Conservation (phyloP, 331 rosid species). For the Acacia concinna region DNA sequence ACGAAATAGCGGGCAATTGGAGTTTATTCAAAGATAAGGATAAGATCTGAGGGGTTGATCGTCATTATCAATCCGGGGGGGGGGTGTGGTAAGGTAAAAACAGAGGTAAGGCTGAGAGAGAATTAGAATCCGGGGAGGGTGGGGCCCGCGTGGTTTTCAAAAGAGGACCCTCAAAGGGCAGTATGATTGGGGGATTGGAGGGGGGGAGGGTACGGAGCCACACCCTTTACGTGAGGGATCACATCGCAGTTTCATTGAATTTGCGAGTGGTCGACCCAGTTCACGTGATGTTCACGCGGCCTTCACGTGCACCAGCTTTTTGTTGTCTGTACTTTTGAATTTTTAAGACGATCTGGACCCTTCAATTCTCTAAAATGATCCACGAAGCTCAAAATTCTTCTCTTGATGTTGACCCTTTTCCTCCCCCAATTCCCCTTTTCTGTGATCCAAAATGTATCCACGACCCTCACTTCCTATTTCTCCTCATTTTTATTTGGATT, state of each 20-base stretch:
- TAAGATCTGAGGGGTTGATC: background rate
- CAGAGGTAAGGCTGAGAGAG: background rate
- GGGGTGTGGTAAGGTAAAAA: too few relatives aligned
- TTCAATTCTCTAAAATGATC: slow-evolving; percentile 2
- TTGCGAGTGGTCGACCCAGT: slow-evolving; percentile 7
- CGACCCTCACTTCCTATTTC: background rate
- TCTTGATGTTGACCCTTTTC: background rate
- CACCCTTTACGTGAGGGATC: slow-evolving; percentile 24
- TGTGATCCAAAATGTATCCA: background rate
- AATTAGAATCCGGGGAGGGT: slow-evolving; percentile 22
- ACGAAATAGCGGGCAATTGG: background rate
- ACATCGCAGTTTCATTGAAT: background rate
- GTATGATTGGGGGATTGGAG: background rate
- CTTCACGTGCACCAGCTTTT: slow-evolving; percentile 44
- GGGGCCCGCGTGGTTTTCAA: slow-evolving; percentile 12
- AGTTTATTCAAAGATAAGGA: slow-evolving; percentile 1
- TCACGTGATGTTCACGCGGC: slow-evolving; percentile 44
- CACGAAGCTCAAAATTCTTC: background rate
- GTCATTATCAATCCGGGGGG: background rate
- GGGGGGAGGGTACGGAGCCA: background rate
- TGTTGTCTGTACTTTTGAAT: slow-evolving; percentile 38
- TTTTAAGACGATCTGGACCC: background rate
- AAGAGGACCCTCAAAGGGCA: slow-evolving; percentile 12
- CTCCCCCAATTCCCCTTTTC: background rate
- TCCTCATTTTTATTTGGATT: background rate